These are phyloP conservation scores for Talaromyces albobiverticillius DNA, from an alignment of 2,329 filamentous ascomycete genomes.

Conservation along the genomic window DNA sequence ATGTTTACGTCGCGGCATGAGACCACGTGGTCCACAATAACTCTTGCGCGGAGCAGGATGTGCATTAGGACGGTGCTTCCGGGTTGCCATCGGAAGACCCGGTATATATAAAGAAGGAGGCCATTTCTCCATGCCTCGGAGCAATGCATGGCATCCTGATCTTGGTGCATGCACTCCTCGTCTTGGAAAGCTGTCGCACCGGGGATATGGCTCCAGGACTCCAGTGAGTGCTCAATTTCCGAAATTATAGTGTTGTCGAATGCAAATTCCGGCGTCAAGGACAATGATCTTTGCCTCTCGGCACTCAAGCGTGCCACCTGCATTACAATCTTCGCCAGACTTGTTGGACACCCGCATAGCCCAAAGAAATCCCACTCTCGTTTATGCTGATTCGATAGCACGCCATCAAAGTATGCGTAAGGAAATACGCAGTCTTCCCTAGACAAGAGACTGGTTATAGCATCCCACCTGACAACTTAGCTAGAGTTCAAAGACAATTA, in stretches of 20 bases:
- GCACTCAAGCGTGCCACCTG: background rate
- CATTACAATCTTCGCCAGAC: background rate
- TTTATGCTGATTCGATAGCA: background rate
- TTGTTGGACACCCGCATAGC: background rate
- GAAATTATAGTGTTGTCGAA: background rate
- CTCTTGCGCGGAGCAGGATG: background rate
- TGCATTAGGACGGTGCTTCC: background rate
- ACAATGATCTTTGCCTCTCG: background rate
- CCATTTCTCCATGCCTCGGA: conserved; percentile 2
- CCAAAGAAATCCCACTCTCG: background rate
- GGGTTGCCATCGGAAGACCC: background rate
- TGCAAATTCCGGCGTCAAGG: background rate
- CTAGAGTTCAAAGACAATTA: background rate
- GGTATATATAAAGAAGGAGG: background rate
- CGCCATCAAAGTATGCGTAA: background rate
- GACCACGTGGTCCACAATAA: background rate
- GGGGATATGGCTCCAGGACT: background rate
- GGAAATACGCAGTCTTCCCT: background rate
- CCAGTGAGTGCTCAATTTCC: background rate
- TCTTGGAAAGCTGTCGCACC: background rate
- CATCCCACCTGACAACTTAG: background rate
- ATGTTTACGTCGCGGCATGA: background rate
- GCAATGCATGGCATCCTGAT: conserved; percentile 1
- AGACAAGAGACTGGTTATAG: background rate
- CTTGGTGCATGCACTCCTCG: background rate